Evolutionary conservation across 495 filamentous ascomycete species (phyloP).

Genomic region (Recurvomyces mirabilis): DNA sequence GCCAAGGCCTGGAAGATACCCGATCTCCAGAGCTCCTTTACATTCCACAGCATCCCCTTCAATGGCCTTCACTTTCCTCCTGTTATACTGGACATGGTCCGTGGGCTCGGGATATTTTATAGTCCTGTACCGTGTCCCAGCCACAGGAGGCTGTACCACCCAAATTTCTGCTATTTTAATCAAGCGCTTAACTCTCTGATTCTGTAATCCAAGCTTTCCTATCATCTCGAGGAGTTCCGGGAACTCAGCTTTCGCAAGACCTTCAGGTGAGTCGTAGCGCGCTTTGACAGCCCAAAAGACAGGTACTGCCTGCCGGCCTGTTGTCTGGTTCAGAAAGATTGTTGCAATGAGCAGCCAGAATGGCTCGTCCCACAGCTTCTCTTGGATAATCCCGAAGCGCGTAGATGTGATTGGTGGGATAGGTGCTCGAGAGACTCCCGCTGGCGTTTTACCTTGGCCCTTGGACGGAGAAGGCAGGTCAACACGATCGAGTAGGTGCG

Average conservation of each 20-base stretch:
- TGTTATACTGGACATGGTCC: conserved; percentile 46
- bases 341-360: conserved; percentile 32
- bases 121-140: conserved; percentile 49
- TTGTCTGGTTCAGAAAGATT: conserved; percentile 67
- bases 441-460: conserved; percentile 8
- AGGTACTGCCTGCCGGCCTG: conserved; percentile 63
- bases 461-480: conserved; percentile 11
- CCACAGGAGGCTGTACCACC: conserved; percentile 51
- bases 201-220: conserved; percentile 63
- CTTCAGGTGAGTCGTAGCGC: conserved; percentile 54
- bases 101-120: conserved; percentile 53
- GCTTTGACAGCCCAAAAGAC: conserved; percentile 58
- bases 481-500: conserved; percentile 12
- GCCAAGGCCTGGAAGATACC: conserved; percentile 70
- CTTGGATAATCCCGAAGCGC: conserved; percentile 72
- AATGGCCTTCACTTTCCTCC: conserved; percentile 37
- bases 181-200: conserved; percentile 46
- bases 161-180: conserved; percentile 60
- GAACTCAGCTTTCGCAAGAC: conserved; percentile 47
- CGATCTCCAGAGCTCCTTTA: conserved; percentile 65
- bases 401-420: conserved; percentile 55
- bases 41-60: conserved; percentile 25
- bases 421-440: conserved; percentile 48
- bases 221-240: conserved; percentile 54
- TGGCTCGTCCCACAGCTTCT: conserved; percentile 58